Conservation (phyloP, 768 basidiomycete genomes). For the Kondoa subrosea region DNA sequence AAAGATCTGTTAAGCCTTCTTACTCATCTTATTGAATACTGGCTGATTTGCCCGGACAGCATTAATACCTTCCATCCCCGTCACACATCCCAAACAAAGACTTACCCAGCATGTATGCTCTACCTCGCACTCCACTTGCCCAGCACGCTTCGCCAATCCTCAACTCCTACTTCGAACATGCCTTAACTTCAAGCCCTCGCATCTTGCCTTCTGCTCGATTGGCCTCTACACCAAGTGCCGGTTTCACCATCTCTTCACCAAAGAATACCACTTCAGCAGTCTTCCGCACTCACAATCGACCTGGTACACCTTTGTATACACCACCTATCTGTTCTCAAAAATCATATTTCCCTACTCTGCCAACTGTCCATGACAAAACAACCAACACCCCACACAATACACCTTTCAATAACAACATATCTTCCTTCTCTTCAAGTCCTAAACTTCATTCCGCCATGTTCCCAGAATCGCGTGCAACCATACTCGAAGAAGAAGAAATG, state of each 20-base stretch:
- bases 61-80: neutral
- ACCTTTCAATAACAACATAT: neutral
- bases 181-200: neutral
- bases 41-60: neutral
- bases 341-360: neutral
- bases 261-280: neutral
- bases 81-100: neutral
- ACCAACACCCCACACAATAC: neutral
- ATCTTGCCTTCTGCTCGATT: neutral
- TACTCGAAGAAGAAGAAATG: neutral
- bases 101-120: neutral
- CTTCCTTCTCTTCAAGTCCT: neutral
- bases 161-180: neutral
- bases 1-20: neutral
- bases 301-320: neutral
- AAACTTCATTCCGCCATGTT: neutral
- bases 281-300: neutral
- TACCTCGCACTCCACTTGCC: neutral
- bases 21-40: neutral
- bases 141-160: neutral
- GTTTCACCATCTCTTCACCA: neutral
- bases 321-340: neutral
- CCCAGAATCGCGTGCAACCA: neutral
- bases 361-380: neutral
- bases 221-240: neutral